Percentiles rank a stretch among this genome's conserved stretches.
Conservation (phyloP, 2,329 filamentous ascomycete genomes). For the Claviceps sp. region DNA sequence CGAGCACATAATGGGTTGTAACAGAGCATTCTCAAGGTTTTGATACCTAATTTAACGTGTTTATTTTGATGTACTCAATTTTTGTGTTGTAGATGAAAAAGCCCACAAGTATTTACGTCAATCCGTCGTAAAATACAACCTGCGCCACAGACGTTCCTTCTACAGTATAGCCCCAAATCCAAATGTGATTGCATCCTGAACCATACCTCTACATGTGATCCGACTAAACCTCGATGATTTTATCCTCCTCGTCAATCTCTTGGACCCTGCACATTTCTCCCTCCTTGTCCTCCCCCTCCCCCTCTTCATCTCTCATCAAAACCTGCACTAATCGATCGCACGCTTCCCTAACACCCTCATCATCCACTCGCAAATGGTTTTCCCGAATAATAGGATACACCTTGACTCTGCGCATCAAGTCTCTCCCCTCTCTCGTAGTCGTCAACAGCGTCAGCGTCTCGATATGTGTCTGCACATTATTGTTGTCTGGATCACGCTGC, state of each 20-base stretch:
- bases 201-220: not conserved
- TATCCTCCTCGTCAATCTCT: slow-evolving; percentile 38
- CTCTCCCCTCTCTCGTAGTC: slow-evolving; percentile 61
- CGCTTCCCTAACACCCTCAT: slow-evolving; percentile 70
- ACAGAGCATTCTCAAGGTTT: not conserved
- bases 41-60: no score
- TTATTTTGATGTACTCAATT: no score
- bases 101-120: not conserved
- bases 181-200: not conserved
- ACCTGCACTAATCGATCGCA: slow-evolving; percentile 87
- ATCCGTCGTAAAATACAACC: not conserved
- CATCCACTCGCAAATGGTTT: slow-evolving; percentile 61
- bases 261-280: slow-evolving; percentile 22
- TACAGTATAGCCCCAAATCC: not conserved
- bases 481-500: slow-evolving; percentile 60
- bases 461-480: slow-evolving; percentile 74
- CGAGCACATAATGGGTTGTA: not conserved
- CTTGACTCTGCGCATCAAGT: slow-evolving; percentile 59
- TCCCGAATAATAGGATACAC: slow-evolving; percentile 87
- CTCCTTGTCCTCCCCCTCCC: slow-evolving; percentile 29
- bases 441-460: slow-evolving; percentile 79
- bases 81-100: no score
- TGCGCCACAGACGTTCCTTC: not conserved
- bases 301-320: slow-evolving; percentile 64
- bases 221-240: slow-evolving; percentile 38